Base-by-base conservation (phyloP, 2,329 filamentous ascomycete species). In the Paracamarosporium sp. region DNA sequence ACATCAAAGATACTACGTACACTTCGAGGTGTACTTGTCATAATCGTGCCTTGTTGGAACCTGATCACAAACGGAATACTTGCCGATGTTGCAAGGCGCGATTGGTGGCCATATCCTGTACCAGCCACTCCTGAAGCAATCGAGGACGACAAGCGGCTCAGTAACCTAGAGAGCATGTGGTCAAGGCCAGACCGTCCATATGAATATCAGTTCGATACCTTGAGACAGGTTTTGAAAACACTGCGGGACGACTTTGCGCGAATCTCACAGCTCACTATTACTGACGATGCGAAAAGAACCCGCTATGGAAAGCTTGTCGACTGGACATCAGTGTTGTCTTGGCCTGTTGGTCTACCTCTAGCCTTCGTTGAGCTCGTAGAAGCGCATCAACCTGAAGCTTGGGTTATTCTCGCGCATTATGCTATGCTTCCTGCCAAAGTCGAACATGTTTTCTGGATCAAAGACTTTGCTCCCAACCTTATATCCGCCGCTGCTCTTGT, bases 361-460 rank as follows among this genome's bases (percentile, higher is more conserved):
- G 60, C 59, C 3, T 71, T 67, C 36, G 44, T 68, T 17, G 36
- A 55, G 5, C 52, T 71, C 3, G 48, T 74, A 8, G 70, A 70
- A 36, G 52, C 66, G 40, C 56, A 53, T 3, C 43, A 48, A 8
- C 60, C 66, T 24, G 66, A 72, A 46, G 66, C 70, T 17, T 72
- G 69, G 67, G 62, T 70, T 2, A 61, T 73, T 7, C 40, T 72
- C 15, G 68, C 71, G 24, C 71, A 72, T 59, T 71, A 64, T 41
- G 69, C 61, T 4, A 66, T 74, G 2, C 55, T 70, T 11, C 57
- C 60, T 3, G 56, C 50, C 24, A 62, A 65, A 36, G 43, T 65
- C 9, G 33, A 48, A n/a, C 45, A 45, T 1, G 25, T 66, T 4
- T 64, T 62, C 58, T 75, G 67, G 67, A 40, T 72, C 15, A 58